Evolutionary conservation across 2,329 filamentous ascomycete genomes (phyloP).

Genomic region (Ophiocordyceps unilateralis): DNA sequence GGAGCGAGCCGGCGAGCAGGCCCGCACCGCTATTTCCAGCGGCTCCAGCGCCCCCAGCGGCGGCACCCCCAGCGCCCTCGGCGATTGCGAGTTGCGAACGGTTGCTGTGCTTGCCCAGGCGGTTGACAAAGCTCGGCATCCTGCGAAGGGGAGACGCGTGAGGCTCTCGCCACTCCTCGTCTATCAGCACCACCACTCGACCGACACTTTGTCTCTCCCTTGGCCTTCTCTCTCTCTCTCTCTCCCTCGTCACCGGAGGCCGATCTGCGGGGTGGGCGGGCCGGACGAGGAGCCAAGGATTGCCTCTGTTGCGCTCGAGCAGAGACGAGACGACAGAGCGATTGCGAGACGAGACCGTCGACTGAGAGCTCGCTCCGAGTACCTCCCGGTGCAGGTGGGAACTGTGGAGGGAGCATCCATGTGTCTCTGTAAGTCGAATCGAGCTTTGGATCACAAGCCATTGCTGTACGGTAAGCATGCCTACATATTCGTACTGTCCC

Average conservation of each 20-base stretch:
- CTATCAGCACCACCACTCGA: too few species aligned
- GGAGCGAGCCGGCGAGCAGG: constrained; percentile 11
- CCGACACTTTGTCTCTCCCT: too few species aligned
- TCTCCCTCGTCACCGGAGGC: too few species aligned
- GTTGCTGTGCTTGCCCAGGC: constrained; percentile 37
- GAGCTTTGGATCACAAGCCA: neutral
- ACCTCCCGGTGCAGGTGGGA: neutral
- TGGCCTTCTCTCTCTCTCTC: too few species aligned
- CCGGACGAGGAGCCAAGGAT: neutral
- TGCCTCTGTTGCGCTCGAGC: neutral
- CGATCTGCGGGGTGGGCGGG: constrained; percentile 1
- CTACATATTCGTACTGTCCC: neutral
- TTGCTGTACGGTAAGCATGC: neutral
- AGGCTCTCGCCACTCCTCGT: too few species aligned
- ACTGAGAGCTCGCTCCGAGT: neutral
- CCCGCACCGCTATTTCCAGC: constrained; percentile 3
- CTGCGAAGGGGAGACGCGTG: constrained; percentile 3
- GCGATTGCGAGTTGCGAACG: constrained; percentile 38
- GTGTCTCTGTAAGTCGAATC: neutral
- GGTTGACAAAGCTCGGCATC: constrained; percentile 38
- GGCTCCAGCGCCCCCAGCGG: neutral
- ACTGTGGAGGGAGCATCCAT: neutral
- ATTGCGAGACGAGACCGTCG: neutral
- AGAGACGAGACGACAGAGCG: neutral
- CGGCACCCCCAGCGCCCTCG: constrained; percentile 14